These are phyloP conservation scores for Mycena rosella DNA, from an alignment of 768 basidiomycete genomes.

Conservation along the genomic window DNA sequence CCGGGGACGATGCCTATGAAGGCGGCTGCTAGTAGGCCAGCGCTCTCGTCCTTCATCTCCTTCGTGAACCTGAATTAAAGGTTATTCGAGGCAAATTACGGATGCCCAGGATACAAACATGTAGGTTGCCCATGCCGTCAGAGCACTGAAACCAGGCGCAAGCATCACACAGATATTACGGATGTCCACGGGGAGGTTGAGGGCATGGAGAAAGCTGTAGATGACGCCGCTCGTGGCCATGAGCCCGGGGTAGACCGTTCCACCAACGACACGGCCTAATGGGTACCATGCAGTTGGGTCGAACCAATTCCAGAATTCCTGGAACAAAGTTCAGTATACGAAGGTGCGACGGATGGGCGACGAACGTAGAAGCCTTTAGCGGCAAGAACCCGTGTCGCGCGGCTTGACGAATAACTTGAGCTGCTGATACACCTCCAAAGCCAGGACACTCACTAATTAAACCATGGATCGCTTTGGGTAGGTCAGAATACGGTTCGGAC, in stretches of 20 bases:
- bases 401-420: constrained; percentile 61
- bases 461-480: constrained; percentile 92
- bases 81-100: not conserved
- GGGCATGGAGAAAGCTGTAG: constrained; percentile 87
- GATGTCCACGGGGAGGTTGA: constrained; percentile 97
- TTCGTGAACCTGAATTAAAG: constrained; percentile 82
- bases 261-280: constrained; percentile 97
- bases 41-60: constrained; percentile 95
- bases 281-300: constrained; percentile 99
- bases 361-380: constrained; percentile 95
- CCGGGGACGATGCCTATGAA: constrained; percentile 99
- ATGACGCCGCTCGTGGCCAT: constrained; percentile 99
- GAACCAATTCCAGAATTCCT: constrained; percentile 99
- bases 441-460: constrained; percentile 87
- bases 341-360: constrained; percentile 15
- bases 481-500: constrained; percentile 18
- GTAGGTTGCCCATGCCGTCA: constrained; percentile 97
- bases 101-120: constrained; percentile 67
- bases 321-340: constrained; percentile 14
- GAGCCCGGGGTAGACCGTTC: constrained; percentile 97
- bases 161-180: constrained; percentile 96
- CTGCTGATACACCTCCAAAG: constrained; percentile 4
- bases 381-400: constrained; percentile 92
- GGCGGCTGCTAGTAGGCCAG: constrained; percentile 96
- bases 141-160: constrained; percentile 95